Evolutionary conservation across 768 basidiomycete species (phyloP), one percentile per base, ranked within the genome.

Genomic region (Fibroporia radiculosa): DNA sequence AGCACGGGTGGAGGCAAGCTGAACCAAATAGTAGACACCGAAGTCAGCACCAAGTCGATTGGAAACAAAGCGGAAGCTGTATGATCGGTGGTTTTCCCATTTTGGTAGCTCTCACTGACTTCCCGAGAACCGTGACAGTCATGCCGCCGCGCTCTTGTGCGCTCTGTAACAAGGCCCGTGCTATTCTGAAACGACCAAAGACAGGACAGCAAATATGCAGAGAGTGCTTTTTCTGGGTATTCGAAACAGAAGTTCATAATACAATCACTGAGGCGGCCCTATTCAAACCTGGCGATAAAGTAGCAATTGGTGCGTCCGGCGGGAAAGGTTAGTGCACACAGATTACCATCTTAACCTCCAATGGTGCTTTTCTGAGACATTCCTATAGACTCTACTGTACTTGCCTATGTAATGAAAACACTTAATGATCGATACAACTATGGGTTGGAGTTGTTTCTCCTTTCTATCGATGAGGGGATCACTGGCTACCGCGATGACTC

Each of bases 381-480:
- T 7, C 14, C 12, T 8, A 27, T 56, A 98, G 96, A 99, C 63
- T 98, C 95, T 6, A 99, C 96, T 10, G 96, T 99, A 13, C 74
- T 99, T 32, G 96, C 96, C 11, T 82, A 97, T 74, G 85, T 98
- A 46, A 92, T 98, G 89, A 95, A 93, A 59, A 77, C 84, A 3
- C 69, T 99, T 42, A 98, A 98, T 62, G 86, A 93, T 54, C 80
- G 95, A 38, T 96, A 98, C 64, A 65, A 84, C 46, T 99, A 99
- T 54, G 90, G 89, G 27, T 72, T 99, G 47, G 82, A 93, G 39
- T 70, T 99, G 19, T 93, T 88, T 61, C 67, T 99, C 18, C 75
- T 99, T 38, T 97, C 93, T 0, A 97, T 99, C 62, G 96, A 99
- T 61, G 96, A 99, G 63, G 96, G 96, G 0, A 99, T 98, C 53